Evolutionary conservation across 2,329 filamentous ascomycete genomes (phyloP).

Genomic region (Sarocladium strictum): DNA sequence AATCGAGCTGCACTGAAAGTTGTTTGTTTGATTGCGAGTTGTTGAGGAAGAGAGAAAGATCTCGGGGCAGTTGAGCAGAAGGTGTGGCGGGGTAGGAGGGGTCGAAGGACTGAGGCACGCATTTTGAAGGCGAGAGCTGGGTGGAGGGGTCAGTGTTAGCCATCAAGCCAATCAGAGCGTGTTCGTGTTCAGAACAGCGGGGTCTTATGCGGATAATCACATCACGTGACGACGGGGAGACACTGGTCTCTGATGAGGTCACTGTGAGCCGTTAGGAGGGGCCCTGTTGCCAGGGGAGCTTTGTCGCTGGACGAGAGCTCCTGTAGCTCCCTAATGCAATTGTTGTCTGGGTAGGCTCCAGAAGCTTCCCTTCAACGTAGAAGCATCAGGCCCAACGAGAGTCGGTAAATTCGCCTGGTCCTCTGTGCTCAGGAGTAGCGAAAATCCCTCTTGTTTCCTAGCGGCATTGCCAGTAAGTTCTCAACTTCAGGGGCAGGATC

Average conservation of each 20-base stretch:
- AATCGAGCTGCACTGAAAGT: slow-evolving; percentile 34
- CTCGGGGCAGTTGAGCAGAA: slow-evolving; percentile 31
- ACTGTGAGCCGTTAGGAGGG: not conserved
- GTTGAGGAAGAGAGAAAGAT: slow-evolving; percentile 36
- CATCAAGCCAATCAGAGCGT: slow-evolving; percentile 21
- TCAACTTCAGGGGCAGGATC: not conserved
- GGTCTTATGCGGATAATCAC: slow-evolving; percentile 9
- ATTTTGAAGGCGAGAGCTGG: slow-evolving; percentile 33
- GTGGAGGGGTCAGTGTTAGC: slow-evolving; percentile 37
- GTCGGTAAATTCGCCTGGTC: no score
- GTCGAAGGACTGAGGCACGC: slow-evolving; percentile 38
- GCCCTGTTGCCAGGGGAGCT: not conserved
- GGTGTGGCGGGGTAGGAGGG: slow-evolving; percentile 41
- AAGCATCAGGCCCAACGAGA: not conserved
- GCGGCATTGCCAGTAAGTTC: no score
- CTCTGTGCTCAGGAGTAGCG: no score
- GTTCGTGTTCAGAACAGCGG: slow-evolving; percentile 11
- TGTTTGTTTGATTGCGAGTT: slow-evolving; percentile 31
- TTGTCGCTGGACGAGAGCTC: not conserved
- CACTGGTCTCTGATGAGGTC: slow-evolving; percentile 8
- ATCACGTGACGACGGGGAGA: slow-evolving; percentile 24
- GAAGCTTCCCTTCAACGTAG: not conserved
- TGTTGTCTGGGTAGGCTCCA: no score
- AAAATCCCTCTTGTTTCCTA: no score
- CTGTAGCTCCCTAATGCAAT: not conserved